A percentile compares a stretch with the other conserved stretches of the same genome.
Evolutionary conservation across 768 basidiomycete species (phyloP).

Genomic region (Boletus subcaerulescens): DNA sequence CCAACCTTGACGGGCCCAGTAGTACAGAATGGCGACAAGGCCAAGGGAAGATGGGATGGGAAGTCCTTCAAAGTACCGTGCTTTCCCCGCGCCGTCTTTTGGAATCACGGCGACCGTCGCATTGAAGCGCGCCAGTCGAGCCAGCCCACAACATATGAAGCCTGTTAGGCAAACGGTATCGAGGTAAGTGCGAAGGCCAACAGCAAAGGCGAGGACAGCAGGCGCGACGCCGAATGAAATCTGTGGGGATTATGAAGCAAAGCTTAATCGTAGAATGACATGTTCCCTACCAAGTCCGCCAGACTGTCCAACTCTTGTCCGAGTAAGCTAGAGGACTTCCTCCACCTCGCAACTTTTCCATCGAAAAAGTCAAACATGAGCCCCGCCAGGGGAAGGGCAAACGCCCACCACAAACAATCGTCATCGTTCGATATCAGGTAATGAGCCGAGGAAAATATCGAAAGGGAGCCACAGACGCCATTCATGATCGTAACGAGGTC

Average conservation of each 20-base stretch:
- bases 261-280: slow-evolving; percentile 1
- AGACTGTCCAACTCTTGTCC: slow-evolving; percentile 97
- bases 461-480: slow-evolving; percentile 95
- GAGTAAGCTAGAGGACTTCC: slow-evolving; percentile 90
- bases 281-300: slow-evolving; percentile 73
- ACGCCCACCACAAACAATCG: slow-evolving; percentile 82
- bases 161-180: slow-evolving; percentile 84
- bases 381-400: slow-evolving; percentile 84
- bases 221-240: slow-evolving; percentile 99
- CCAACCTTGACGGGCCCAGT: slow-evolving; percentile 84
- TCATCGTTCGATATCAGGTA: slow-evolving; percentile 81
- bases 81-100: slow-evolving; percentile 81
- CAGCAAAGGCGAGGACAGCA: slow-evolving; percentile 84
- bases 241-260: slow-evolving; percentile 38
- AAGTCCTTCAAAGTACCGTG: slow-evolving; percentile 95
- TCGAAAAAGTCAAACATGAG: slow-evolving; percentile 98
- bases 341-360: slow-evolving; percentile 97
- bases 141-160: slow-evolving; percentile 95
- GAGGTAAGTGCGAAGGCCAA: slow-evolving; percentile 88
- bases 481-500: slow-evolving; percentile 99
- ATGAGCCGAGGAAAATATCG: slow-evolving; percentile 88
- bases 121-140: slow-evolving; percentile 96
- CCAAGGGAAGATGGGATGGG: slow-evolving; percentile 90
- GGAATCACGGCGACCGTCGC: slow-evolving; percentile 95
- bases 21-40: slow-evolving; percentile 75